Evolutionary conservation across 306 rosid genomes (phyloP), one percentile per base, ranked within the genome.

Genomic region (Fragaria ananassa): DNA sequence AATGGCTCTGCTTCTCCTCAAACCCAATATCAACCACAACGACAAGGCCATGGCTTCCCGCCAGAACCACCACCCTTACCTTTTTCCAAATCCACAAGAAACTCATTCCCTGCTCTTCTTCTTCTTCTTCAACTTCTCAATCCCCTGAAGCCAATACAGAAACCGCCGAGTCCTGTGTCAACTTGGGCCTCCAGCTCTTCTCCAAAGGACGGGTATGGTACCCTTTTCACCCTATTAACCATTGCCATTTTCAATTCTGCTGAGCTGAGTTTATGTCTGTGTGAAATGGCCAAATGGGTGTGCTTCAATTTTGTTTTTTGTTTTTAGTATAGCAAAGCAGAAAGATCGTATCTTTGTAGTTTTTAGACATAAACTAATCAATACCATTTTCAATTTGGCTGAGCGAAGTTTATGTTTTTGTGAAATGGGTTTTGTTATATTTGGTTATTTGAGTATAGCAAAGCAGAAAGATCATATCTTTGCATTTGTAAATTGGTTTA

Each of bases 151-250:
- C 91, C 60, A 77, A 82, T 49, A 34, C 82, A 60, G 78, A 89
- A 76, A 92, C 97, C 12, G 91, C 97, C 25, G 97, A 92, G 83
- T 88, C 93, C 67, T 88, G 85, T 62, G 96, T 95, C 82, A 90
- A 92, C 83, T 83, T 82, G 78, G 98, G 98, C 68, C 98, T 95
- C 86, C 81, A 90, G 76, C 96, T 92, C 51, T 95, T 95, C 85
- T 89, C 97, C 85, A 92, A 81, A 88, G 98, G 98, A 74, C 84
- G 92, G 96, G 98, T 95, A 78, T 65, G 64, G 17, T 44, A 3
- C 25, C 56, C 31, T 39, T 58, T 66, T 37, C 66, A 65, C 18
- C 23, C 10, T 13, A 49, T 46, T 27, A 41, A 1, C 23, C 17
- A 7, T 39, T 78, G 3, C 12, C 29, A 23, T 72, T 46, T n/a